These are phyloP conservation scores for Sporothrix phasma DNA, from an alignment of 2,329 filamentous ascomycete genomes.

Conservation along the genomic window DNA sequence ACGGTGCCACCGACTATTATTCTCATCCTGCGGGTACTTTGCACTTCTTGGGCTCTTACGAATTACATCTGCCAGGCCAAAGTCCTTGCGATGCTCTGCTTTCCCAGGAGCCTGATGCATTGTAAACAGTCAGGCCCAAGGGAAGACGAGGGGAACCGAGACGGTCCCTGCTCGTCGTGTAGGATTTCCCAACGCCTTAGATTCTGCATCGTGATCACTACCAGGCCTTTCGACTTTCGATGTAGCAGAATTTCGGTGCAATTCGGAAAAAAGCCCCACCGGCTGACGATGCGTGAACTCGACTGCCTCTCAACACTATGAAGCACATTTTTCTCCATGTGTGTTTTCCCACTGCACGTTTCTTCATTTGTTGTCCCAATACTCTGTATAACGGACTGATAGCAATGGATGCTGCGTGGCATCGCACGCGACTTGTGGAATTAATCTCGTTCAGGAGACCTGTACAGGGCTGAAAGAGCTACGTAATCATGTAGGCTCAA, in stretches of 20 bases:
- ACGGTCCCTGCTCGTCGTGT: neutral
- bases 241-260: neutral
- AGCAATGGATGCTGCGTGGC: neutral
- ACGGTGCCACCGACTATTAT: no score
- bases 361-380: neutral
- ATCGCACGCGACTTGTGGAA: neutral
- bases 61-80: neutral
- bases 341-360: neutral
- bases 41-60: no score
- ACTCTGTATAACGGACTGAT: neutral
- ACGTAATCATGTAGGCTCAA: neutral
- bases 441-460: neutral
- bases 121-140: neutral
- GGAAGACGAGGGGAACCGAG: neutral
- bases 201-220: neutral
- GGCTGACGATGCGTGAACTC: neutral
- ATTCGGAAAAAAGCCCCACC: neutral
- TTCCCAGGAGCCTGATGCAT: no score
- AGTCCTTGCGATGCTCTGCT: neutral
- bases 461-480: neutral
- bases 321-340: neutral
- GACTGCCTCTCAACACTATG: neutral
- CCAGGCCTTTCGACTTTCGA: neutral
- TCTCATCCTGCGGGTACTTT: neutral
- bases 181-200: neutral